Conservation (phyloP, 331 rosid species). For the Dryas integrifolia region DNA sequence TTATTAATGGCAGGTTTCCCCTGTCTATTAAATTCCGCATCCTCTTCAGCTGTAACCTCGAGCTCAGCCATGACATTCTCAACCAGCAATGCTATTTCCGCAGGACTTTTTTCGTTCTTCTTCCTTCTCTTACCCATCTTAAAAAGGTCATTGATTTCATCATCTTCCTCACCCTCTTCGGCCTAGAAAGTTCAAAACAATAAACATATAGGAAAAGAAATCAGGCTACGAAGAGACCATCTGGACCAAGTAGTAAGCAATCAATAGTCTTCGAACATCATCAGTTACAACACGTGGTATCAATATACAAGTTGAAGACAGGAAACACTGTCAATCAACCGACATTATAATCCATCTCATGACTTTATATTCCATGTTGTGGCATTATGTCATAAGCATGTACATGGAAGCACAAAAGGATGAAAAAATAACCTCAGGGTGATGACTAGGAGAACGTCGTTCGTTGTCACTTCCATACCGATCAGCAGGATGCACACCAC, state of each 20-base stretch:
- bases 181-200: slow-evolving; percentile 54
- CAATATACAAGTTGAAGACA: neutral
- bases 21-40: slow-evolving; percentile 79
- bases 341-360: neutral
- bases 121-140: slow-evolving; percentile 80
- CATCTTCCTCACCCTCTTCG: slow-evolving; percentile 85
- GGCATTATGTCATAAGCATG: neutral
- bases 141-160: slow-evolving; percentile 71
- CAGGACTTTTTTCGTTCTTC: slow-evolving; percentile 87
- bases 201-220: neutral
- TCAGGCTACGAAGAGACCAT: neutral
- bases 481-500: slow-evolving; percentile 70
- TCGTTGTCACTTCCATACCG: slow-evolving; percentile 65
- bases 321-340: neutral
- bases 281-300: neutral
- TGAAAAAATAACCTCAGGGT: slow-evolving; percentile 64
- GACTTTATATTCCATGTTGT: neutral
- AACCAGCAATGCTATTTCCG: slow-evolving; percentile 81
- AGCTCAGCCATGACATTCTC: slow-evolving; percentile 98
- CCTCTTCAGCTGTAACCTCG: slow-evolving; percentile 94
- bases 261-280: neutral
- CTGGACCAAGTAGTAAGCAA: neutral
- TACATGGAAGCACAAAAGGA: neutral
- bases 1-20: slow-evolving; percentile 87
- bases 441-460: slow-evolving; percentile 62